These are phyloP conservation scores for Phlyctochytrium arcticum DNA, from an alignment of 192 early-diverging fungal species.

Conservation along the genomic window DNA sequence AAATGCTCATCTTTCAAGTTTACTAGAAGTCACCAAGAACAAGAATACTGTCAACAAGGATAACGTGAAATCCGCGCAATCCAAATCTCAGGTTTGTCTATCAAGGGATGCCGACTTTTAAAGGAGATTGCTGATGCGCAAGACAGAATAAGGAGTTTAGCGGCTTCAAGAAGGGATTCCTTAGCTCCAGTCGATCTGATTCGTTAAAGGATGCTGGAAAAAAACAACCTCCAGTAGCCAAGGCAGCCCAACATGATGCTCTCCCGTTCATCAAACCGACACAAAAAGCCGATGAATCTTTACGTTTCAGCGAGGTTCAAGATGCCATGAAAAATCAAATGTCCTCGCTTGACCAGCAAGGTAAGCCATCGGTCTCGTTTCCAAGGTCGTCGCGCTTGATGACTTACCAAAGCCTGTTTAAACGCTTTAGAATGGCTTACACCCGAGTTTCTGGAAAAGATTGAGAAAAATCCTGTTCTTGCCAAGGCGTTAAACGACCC, in stretches of 20 bases:
- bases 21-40: neutral
- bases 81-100: neutral
- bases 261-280: slow-evolving; percentile 15
- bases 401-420: neutral
- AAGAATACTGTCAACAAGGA: neutral
- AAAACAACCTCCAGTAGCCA: neutral
- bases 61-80: neutral
- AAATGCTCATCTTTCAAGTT: neutral
- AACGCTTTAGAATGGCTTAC: slow-evolving; percentile 40
- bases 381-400: neutral
- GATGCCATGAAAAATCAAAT: slow-evolving; percentile 34
- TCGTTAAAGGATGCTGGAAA: neutral
- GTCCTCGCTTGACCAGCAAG: slow-evolving; percentile 15
- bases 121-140: too few species aligned
- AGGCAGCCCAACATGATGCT: neutral
- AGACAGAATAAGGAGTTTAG: neutral
- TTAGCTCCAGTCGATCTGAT: too few species aligned
- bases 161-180: neutral
- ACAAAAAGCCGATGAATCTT: neutral
- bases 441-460: slow-evolving; percentile 26
- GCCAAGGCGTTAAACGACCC: slow-evolving; percentile 35
- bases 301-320: slow-evolving; percentile 39
- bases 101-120: neutral
- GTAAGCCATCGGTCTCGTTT: neutral
- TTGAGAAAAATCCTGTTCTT: slow-evolving; percentile 32